Evolutionary conservation across 2,329 filamentous ascomycete genomes (phyloP), one percentile per base, ranked within the genome.

Genomic region (Metarhizium humberi): DNA sequence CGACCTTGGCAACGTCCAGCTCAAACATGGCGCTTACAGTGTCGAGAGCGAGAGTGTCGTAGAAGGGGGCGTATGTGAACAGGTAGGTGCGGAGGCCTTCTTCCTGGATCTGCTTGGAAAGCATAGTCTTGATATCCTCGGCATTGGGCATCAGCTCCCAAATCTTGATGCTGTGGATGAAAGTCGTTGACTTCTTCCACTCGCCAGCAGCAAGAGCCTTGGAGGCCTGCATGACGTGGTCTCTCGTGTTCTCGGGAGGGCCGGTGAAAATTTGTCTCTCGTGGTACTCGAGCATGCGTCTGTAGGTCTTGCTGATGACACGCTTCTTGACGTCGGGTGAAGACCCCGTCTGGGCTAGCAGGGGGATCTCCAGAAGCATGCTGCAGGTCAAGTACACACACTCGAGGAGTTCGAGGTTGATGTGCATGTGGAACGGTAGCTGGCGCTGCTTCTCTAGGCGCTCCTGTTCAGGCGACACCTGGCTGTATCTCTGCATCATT

Each of bases 351-450:
- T 97, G 94, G 51, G 94, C 95, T 63, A 99, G 86, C 50, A 97
- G 86, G 58, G 94, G 94, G 60, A 99, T 97, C 77, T 99, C 94
- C 56, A 99, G 84, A 62, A 99, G 87, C 94, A 99, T 99, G 75
- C 91, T 96, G 79, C 92, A 97, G 52, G 94, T 97, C 57, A 99
- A 82, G 77, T 99, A 99, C 59, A 97, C 92, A 68, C 94, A 97
- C 78, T 99, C 94, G 43, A 99, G 83, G 55, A 99, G 84, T 73
- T 99, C 94, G 53, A 99, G 82, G 79, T 99, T 99, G 80, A 99
- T 99, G 81, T 99, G 94, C 91, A 99, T 96, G 79, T 99, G 94
- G 86, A 99, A 99, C 42, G 94, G 94, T 63, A 99, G 82, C 76
- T 99, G 94, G 66, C 94, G 87, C 76, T 97, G 92, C 71, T 94